These are phyloP conservation scores for Populus ilicifolia DNA, from an alignment of 345 rosid species.

Conservation along the genomic window DNA sequence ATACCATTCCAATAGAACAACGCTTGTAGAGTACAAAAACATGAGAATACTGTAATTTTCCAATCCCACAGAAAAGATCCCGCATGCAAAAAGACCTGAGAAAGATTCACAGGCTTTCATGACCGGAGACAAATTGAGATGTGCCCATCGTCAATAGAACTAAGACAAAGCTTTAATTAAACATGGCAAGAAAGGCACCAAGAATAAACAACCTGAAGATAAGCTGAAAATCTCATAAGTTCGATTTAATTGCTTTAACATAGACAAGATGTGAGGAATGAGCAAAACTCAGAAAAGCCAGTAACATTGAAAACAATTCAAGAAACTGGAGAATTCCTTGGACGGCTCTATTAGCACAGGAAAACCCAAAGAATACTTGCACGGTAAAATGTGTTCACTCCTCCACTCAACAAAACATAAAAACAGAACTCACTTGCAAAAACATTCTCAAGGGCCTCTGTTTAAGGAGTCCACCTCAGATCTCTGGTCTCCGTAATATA, in stretches of 20 bases:
- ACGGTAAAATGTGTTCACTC: slow-evolving; percentile 12
- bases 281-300: slow-evolving; percentile 11
- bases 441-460: slow-evolving; percentile 20
- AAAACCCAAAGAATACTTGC: slow-evolving; percentile 46
- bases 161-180: background rate
- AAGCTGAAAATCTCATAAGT: background rate
- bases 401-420: slow-evolving; percentile 13
- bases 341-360: slow-evolving; percentile 65
- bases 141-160: background rate
- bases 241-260: background rate
- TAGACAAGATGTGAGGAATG: background rate
- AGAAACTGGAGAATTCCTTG: slow-evolving; percentile 23
- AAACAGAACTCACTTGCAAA: slow-evolving; percentile 21
- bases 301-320: background rate
- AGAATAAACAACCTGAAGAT: background rate
- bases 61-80: too few relatives aligned
- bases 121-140: background rate
- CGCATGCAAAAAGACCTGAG: too few relatives aligned
- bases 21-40: too few relatives aligned
- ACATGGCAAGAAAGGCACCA: background rate
- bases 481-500: background rate
- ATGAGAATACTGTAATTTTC: too few relatives aligned
- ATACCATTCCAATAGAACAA: too few relatives aligned
- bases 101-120: background rate
- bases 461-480: slow-evolving; percentile 21